phyloP scores from a whole-genome alignment of 305 asterid genomes.

The Plantago rigida region DNA sequence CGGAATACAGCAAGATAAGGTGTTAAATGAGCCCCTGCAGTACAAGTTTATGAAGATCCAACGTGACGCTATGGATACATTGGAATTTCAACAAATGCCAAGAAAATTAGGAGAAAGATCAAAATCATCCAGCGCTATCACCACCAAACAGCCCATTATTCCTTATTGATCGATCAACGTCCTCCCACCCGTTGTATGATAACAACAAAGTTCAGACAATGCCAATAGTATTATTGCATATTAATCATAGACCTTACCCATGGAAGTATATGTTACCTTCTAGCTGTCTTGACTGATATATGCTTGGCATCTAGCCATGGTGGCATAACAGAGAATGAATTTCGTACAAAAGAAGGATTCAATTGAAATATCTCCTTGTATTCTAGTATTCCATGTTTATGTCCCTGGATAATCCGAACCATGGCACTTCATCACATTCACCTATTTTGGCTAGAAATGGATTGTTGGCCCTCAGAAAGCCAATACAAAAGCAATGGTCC shows the following conservation, averaged over 20 bases:
- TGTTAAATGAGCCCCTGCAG: too few species aligned
- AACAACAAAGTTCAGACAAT: background rate
- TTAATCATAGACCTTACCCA: background rate
- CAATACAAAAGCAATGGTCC: background rate
- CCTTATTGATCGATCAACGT: background rate
- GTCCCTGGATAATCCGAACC: background rate
- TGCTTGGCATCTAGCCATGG: constrained; percentile 1
- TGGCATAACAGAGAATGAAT: background rate
- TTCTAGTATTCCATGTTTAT: background rate
- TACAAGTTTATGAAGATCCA: too few species aligned
- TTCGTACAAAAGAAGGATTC: background rate
- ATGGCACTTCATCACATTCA: constrained; percentile 1
- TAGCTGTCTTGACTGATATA: constrained; percentile 15
- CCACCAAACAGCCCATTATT: too few species aligned
- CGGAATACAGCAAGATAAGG: background rate
- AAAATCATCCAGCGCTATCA: constrained; percentile 8
- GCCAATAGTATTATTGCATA: background rate
- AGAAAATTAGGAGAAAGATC: constrained; percentile 5
- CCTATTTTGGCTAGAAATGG: background rate
- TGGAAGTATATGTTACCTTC: background rate
- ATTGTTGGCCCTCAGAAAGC: constrained; percentile 4
- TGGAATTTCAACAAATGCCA: constrained; percentile 17
- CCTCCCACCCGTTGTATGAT: background rate
- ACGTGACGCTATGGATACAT: constrained; percentile 3
- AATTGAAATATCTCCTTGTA: background rate